Evolutionary conservation across 83 land plant species (phyloP).

Genomic region (Diphasiastrum complanatum): DNA sequence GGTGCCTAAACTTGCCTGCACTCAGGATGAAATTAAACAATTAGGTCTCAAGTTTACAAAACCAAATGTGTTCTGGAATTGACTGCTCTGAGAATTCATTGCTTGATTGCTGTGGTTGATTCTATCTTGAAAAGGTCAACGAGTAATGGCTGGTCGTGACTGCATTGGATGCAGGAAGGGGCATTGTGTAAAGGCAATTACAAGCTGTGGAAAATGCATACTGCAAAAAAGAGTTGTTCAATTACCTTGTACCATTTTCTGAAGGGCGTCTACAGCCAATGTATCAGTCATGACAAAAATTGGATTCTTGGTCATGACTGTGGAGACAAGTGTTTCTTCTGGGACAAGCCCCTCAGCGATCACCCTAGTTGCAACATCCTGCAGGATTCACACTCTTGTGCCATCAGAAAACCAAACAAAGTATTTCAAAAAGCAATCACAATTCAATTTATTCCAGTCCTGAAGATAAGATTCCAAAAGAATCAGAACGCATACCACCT

Average conservation of each 20-base stretch:
- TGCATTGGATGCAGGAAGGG: too few species aligned
- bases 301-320: constrained; percentile 24
- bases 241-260: constrained; percentile 25
- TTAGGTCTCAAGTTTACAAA: background rate
- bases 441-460: too few species aligned
- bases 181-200: background rate
- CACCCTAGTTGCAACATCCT: constrained; percentile 23
- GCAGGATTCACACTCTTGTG: too few species aligned
- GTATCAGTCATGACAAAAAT: constrained; percentile 23
- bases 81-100: too few species aligned
- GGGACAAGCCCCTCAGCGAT: constrained; percentile 19
- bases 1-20: constrained; percentile 24
- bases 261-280: constrained; percentile 16
- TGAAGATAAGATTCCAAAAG: too few species aligned
- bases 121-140: too few species aligned
- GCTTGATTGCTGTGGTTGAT: too few species aligned
- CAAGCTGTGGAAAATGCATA: background rate
- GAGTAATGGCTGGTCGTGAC: too few species aligned
- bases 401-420: background rate
- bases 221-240: background rate
- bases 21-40: background rate
- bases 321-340: constrained; percentile 24
- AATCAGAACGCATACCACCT: too few species aligned
- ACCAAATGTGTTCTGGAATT: background rate
- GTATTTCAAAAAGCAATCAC: too few species aligned